A percentile compares a stretch with the other conserved stretches of the same genome.
Conservation (phyloP, 1,139 yeast species). For the Pichia sp. region DNA sequence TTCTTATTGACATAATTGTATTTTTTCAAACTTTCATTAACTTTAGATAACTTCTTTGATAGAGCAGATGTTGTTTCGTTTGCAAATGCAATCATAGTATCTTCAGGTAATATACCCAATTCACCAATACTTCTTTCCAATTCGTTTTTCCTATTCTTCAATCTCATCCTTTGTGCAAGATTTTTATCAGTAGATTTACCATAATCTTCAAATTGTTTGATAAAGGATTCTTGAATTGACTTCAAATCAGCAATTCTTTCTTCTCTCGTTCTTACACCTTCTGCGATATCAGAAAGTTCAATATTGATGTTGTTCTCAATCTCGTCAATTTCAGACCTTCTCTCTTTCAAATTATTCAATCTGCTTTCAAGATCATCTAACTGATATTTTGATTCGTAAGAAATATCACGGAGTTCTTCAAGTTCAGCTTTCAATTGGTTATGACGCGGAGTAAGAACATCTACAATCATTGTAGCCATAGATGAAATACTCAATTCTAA, state of each 20-base stretch:
- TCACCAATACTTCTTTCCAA: constrained; percentile 69
- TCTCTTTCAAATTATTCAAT: constrained; percentile 49
- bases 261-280: constrained; percentile 36
- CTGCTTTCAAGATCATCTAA: constrained; percentile 52
- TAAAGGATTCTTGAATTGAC: constrained; percentile 46
- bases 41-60: constrained; percentile 46
- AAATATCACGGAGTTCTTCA: constrained; percentile 31
- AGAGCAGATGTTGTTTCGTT: constrained; percentile 42
- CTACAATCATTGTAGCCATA: constrained; percentile 51
- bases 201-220: constrained; percentile 52
- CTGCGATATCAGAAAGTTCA: constrained; percentile 13
- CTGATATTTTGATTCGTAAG: constrained; percentile 38
- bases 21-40: constrained; percentile 52
- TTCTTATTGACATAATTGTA: constrained; percentile 81
- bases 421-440: constrained; percentile 14
- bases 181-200: constrained; percentile 62
- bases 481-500: constrained; percentile 46
- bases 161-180: constrained; percentile 55
- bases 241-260: constrained; percentile 42
- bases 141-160: constrained; percentile 61
- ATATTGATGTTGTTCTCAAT: constrained; percentile 22
- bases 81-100: constrained; percentile 53
- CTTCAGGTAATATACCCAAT: constrained; percentile 82
- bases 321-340: constrained; percentile 55
- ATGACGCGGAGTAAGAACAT: constrained; percentile 39